phyloP scores from a whole-genome alignment of 441 rosid species.

The Populus tomentosa region DNA sequence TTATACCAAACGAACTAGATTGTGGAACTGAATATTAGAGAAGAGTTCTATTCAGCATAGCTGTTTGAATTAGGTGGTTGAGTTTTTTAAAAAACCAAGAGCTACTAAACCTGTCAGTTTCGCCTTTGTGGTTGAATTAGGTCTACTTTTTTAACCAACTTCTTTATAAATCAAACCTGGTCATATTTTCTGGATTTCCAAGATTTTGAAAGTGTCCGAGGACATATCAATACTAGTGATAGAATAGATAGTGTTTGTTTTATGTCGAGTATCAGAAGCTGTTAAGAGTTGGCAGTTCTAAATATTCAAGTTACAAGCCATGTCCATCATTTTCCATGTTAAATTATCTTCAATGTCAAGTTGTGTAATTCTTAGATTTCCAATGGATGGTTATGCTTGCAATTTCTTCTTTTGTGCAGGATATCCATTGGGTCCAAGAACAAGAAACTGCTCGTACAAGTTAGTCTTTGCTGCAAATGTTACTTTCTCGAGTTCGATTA shows the following conservation, averaged over 20 bases:
- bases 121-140: not conserved
- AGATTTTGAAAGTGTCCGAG: not conserved
- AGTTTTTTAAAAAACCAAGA: not conserved
- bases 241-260: not conserved
- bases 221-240: not conserved
- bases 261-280: not conserved
- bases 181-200: not conserved
- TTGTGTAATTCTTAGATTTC: not conserved
- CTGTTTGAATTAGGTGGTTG: not conserved
- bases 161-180: not conserved
- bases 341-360: not conserved
- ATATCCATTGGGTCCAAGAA: constrained; percentile 36
- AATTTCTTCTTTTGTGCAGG: constrained; percentile 27
- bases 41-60: not conserved
- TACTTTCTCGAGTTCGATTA: not conserved
- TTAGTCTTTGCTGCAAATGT: constrained; percentile 13
- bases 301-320: not conserved
- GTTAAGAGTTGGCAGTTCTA: not conserved
- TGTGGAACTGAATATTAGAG: no score
- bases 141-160: not conserved
- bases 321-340: not conserved
- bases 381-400: not conserved
- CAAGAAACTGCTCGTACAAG: constrained; percentile 17
- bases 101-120: not conserved
- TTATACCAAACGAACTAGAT: not conserved